These are phyloP conservation scores for Rhodocollybia butyracea DNA, from an alignment of 768 basidiomycete species.

Conservation along the genomic window DNA sequence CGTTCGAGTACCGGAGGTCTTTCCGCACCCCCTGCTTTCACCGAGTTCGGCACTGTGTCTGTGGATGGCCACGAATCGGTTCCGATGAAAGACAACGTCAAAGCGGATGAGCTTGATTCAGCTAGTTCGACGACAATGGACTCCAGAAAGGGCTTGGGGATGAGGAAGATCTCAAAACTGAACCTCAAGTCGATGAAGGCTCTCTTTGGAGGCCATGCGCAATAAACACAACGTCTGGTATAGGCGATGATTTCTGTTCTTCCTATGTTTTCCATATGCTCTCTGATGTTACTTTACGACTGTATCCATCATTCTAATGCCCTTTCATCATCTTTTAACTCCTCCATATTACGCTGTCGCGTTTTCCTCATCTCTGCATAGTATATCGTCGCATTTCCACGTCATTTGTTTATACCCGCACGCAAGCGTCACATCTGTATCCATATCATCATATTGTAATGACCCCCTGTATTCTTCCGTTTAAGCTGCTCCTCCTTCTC, in stretches of 20 bases:
- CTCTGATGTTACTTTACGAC: too few relatives aligned
- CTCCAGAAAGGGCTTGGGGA: not conserved
- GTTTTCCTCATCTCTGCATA: not conserved
- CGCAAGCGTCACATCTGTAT: too few relatives aligned
- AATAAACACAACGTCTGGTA: too few relatives aligned
- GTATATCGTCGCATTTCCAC: not conserved
- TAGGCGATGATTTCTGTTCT: too few relatives aligned
- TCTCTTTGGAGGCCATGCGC: not conserved
- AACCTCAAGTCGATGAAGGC: slow-evolving; percentile 5
- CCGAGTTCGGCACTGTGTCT: not conserved
- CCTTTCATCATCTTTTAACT: too few relatives aligned
- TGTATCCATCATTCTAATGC: too few relatives aligned
- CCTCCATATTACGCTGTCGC: too few relatives aligned
- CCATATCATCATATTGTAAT: not conserved
- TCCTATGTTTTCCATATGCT: too few relatives aligned
- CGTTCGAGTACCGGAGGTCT: not conserved
- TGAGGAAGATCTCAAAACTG: slow-evolving; percentile 6
- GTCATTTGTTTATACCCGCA: not conserved
- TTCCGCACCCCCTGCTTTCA: slow-evolving; percentile 1
- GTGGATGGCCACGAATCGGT: not conserved
- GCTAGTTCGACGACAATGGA: not conserved
- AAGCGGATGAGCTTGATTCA: not conserved
- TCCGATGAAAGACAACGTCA: not conserved
- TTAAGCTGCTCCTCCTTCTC: not conserved
- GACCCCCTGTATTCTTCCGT: too few relatives aligned